Evolutionary conservation across 805 yeast genomes (phyloP).

Genomic region (Monosporozyma aerobia): DNA sequence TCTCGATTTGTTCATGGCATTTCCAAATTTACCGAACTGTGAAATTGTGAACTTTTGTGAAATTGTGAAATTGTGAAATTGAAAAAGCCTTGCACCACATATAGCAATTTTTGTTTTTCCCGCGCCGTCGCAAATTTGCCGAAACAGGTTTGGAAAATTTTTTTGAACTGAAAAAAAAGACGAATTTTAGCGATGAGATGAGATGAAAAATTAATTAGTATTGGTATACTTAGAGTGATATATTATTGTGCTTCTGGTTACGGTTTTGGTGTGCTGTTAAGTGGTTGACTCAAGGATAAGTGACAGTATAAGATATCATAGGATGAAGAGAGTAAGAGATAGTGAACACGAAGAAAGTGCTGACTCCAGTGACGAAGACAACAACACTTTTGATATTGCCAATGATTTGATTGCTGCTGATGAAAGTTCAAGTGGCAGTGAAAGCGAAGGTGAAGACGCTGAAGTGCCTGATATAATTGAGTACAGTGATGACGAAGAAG

Average conservation of each 20-base stretch:
- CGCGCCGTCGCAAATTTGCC: neutral
- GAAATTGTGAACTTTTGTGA: neutral
- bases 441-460: conserved; percentile 19
- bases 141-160: neutral
- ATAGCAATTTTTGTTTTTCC: neutral
- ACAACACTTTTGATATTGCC: conserved; percentile 46
- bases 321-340: neutral
- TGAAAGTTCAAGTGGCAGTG: conserved; percentile 32
- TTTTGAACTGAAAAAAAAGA: neutral
- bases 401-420: conserved; percentile 40
- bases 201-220: neutral
- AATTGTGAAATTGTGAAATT: neutral
- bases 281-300: neutral
- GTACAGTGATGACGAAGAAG: conserved; percentile 21
- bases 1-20: neutral
- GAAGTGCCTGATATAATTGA: conserved; percentile 24
- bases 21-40: neutral
- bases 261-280: neutral
- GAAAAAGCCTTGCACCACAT: neutral
- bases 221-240: no score
- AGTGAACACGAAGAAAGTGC: neutral
- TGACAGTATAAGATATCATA: neutral
- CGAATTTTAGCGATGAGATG: conserved; percentile 9
- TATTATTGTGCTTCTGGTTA: no score
- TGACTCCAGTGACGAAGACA: conserved; percentile 12